These are phyloP conservation scores for Chlorella sp. DNA, from an alignment of 139 green algal species.

Conservation along the genomic window DNA sequence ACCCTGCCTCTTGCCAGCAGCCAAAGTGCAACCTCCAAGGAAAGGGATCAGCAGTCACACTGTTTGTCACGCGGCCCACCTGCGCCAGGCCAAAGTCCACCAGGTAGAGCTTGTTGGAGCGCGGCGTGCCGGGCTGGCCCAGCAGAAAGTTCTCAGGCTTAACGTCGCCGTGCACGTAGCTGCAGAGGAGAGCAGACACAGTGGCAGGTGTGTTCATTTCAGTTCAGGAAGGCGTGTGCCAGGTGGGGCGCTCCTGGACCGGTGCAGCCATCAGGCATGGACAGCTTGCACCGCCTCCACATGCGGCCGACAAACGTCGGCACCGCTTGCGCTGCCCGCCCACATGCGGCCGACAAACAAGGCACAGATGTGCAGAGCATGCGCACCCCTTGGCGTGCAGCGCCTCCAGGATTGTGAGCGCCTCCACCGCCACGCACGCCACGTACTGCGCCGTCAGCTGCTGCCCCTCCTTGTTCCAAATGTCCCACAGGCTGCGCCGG, in stretches of 20 bases:
- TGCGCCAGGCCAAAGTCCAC: constrained; percentile 91
- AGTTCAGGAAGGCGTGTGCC: no score
- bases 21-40: no score
- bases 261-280: no score
- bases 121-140: constrained; percentile 73
- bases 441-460: constrained; percentile 94
- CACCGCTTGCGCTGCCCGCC: no score
- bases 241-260: no score
- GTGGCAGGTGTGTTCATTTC: no score
- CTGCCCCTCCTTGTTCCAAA: constrained; percentile 89
- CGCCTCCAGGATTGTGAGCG: constrained; percentile 94
- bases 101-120: constrained; percentile 93
- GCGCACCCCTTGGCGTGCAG: constrained; percentile 90
- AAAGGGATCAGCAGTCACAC: no score
- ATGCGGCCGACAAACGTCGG: no score
- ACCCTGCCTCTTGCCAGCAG: no score
- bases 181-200: constrained; percentile 27
- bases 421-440: constrained; percentile 95
- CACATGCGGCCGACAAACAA: neutral
- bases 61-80: neutral
- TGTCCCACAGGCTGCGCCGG: constrained; percentile 89
- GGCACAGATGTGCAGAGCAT: neutral
- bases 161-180: constrained; percentile 97
- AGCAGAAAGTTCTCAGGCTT: constrained; percentile 99
- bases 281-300: no score